Evolutionary conservation across 2,329 filamentous ascomycete species (phyloP).

Genomic region (Hypoxylon sp.): DNA sequence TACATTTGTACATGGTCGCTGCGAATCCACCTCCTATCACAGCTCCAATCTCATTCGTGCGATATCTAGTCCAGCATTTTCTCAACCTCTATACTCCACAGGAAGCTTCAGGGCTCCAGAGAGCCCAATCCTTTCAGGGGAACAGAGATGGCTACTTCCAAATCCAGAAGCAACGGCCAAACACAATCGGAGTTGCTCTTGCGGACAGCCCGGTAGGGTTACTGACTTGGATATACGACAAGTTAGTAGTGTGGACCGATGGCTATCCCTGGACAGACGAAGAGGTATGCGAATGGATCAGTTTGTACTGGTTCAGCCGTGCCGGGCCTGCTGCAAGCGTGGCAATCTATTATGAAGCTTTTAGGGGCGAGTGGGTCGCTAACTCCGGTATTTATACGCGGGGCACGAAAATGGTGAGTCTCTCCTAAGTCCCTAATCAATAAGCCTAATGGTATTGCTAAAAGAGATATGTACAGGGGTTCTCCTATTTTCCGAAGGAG

Average conservation of each 20-base stretch:
- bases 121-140: slow-evolving; percentile 34
- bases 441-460: background rate
- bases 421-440: background rate
- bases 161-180: slow-evolving; percentile 46
- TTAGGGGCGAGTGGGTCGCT: slow-evolving; percentile 9
- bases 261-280: slow-evolving; percentile 36
- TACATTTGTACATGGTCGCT: background rate
- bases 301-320: slow-evolving; percentile 39
- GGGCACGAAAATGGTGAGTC: slow-evolving; percentile 21
- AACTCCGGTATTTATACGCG: background rate
- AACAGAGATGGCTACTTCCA: slow-evolving; percentile 45
- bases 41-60: slow-evolving; percentile 22
- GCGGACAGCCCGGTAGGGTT: slow-evolving; percentile 50
- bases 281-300: slow-evolving; percentile 38
- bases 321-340: slow-evolving; percentile 34
- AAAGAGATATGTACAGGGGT: slow-evolving; percentile 15
- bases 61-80: slow-evolving; percentile 16
- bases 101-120: slow-evolving; percentile 35
- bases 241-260: slow-evolving; percentile 49
- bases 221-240: slow-evolving; percentile 52
- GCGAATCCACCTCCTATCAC: background rate
- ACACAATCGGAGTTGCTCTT: slow-evolving; percentile 48
- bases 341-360: slow-evolving; percentile 34
- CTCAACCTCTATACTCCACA: slow-evolving; percentile 32
- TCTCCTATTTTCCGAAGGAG: slow-evolving; percentile 38